phyloP scores from a whole-genome alignment of 2,329 filamentous ascomycete genomes.

The Scytalidium sp. region DNA sequence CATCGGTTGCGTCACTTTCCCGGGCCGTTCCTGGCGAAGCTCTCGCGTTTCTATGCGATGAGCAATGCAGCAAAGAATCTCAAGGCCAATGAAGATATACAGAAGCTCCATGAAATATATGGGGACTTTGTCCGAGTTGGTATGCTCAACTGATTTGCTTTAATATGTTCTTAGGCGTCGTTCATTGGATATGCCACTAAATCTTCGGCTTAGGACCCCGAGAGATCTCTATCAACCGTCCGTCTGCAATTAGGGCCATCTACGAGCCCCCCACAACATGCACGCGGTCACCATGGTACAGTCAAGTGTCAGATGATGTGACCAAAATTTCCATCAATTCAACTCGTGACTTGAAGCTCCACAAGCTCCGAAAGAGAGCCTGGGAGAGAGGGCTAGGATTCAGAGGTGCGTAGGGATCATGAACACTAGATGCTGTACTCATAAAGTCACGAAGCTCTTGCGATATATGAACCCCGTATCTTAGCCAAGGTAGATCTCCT shows the following conservation, averaged over 20 bases:
- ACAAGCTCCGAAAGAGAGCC: slow-evolving; percentile 17
- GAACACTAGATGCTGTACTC: background rate
- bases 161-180: background rate
- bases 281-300: slow-evolving; percentile 39
- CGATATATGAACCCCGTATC: background rate
- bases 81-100: slow-evolving; percentile 25
- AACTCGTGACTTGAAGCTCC: slow-evolving; percentile 26
- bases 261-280: slow-evolving; percentile 35
- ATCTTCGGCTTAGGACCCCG: slow-evolving; percentile 25
- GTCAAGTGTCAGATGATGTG: slow-evolving; percentile 17
- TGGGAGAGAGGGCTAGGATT: slow-evolving; percentile 23
- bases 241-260: slow-evolving; percentile 24
- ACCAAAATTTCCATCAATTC: slow-evolving; percentile 35
- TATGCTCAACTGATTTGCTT: slow-evolving; percentile 12
- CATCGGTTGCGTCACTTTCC: slow-evolving; percentile 31
- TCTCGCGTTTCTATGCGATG: slow-evolving; percentile 30
- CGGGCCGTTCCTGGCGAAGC: slow-evolving; percentile 29
- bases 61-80: slow-evolving; percentile 14
- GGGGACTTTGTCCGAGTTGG: slow-evolving; percentile 34
- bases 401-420: slow-evolving; percentile 15
- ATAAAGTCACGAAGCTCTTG: background rate
- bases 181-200: background rate
- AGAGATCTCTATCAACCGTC: slow-evolving; percentile 28
- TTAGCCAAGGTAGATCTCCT: slow-evolving; percentile 12
- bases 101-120: slow-evolving; percentile 29